These are phyloP conservation scores for Naganishia friedmannii DNA, from an alignment of 768 basidiomycete species.

Conservation along the genomic window DNA sequence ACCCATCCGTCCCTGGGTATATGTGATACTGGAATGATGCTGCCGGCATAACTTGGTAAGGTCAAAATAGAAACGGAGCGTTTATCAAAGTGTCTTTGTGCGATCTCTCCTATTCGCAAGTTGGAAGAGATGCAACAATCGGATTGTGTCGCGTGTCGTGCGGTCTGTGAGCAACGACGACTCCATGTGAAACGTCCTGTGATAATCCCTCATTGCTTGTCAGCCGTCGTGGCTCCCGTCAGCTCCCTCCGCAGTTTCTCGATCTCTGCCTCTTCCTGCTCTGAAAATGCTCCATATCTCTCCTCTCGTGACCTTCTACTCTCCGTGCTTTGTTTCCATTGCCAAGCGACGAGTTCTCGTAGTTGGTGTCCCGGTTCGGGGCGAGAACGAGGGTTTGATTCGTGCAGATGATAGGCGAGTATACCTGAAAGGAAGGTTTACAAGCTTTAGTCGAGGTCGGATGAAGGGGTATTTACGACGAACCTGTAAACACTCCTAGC, in stretches of 20 bases:
- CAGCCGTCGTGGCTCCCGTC: conserved; percentile 4
- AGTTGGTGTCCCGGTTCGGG: conserved; percentile 47
- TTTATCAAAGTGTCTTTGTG: background rate
- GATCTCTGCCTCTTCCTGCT: conserved; percentile 39
- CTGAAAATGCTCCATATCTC: background rate
- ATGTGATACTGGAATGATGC: background rate
- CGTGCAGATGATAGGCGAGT: conserved; percentile 50
- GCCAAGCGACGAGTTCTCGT: conserved; percentile 46
- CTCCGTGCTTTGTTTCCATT: conserved; percentile 37
- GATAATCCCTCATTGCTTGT: background rate
- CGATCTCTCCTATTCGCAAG: background rate
- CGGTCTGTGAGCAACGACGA: background rate
- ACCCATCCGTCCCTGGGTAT: background rate
- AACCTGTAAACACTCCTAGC: conserved; percentile 47
- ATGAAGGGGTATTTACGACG: background rate
- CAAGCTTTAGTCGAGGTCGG: background rate
- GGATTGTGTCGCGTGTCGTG: background rate
- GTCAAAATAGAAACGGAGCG: background rate
- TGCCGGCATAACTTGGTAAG: background rate
- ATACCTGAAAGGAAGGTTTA: conserved; percentile 33
- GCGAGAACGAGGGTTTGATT: conserved; percentile 50
- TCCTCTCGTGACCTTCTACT: conserved; percentile 25
- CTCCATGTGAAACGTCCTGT: background rate
- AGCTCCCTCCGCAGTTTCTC: conserved; percentile 45
- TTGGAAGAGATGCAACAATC: background rate